Evolutionary conservation across 2,329 filamentous ascomycete genomes (phyloP).

Genomic region (Immersiporthe knoxdaviesiana): DNA sequence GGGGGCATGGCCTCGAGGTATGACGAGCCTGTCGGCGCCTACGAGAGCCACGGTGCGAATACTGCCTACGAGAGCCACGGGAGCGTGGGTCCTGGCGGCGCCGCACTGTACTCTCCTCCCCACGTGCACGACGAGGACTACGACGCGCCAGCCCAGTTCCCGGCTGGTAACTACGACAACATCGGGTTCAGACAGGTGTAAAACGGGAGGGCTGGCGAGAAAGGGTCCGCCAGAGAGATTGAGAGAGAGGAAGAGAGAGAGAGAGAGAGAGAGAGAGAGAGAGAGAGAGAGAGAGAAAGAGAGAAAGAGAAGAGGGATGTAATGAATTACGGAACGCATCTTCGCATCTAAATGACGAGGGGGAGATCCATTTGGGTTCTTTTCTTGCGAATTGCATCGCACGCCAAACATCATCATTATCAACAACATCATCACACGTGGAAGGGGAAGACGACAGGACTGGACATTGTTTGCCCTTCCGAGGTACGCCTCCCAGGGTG

Average conservation of each 20-base stretch:
- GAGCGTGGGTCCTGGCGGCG: constrained; percentile 24
- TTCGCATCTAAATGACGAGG: background rate
- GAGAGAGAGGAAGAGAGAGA: background rate
- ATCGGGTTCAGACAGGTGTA: constrained; percentile 47
- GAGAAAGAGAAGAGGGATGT: constrained; percentile 1
- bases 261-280: constrained; percentile 1
- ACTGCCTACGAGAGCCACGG: constrained; percentile 17
- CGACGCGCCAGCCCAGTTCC: constrained; percentile 56
- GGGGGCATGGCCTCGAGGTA: constrained; percentile 47
- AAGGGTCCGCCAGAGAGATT: background rate
- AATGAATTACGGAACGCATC: constrained; percentile 2
- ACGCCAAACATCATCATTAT: background rate
- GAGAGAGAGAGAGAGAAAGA: background rate
- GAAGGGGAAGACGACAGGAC: background rate
- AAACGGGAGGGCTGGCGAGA: constrained; percentile 29
- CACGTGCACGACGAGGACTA: constrained; percentile 48
- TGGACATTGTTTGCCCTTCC: background rate
- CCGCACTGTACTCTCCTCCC: constrained; percentile 41
- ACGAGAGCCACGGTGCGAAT: constrained; percentile 39
- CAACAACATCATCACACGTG: background rate
- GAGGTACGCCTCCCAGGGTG: background rate
- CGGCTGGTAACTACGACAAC: constrained; percentile 54
- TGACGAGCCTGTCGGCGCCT: constrained; percentile 53
- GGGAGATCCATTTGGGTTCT: background rate
- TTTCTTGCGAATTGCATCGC: background rate